Percentiles rank a stretch among this genome's conserved stretches.
Conservation (phyloP, 257 asterid genomes). For the Hygrophila difformis region DNA sequence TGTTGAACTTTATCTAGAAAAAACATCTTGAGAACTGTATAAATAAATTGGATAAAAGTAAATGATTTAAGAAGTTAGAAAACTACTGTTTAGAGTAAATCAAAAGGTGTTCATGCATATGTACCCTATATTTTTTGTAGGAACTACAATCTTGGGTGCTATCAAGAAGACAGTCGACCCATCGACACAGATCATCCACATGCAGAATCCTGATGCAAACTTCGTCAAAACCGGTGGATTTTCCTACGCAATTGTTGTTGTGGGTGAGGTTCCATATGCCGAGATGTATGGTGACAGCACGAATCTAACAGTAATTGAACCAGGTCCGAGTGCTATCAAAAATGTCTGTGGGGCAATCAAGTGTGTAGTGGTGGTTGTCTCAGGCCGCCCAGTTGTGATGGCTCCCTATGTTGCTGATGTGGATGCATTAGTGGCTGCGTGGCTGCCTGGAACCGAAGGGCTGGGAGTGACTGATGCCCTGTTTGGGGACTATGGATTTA, state of each 20-base stretch:
- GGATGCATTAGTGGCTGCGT: slow-evolving; percentile 76
- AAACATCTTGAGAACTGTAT: no score
- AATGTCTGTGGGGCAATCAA: slow-evolving; percentile 49
- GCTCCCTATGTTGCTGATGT: slow-evolving; percentile 43
- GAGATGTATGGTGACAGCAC: slow-evolving; percentile 62
- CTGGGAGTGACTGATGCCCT: slow-evolving; percentile 64
- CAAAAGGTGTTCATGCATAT: no score
- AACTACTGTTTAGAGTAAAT: no score
- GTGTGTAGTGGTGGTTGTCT: slow-evolving; percentile 59
- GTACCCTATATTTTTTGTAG: slow-evolving; percentile 21
- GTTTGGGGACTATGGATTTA: slow-evolving; percentile 37
- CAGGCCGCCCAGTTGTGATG: slow-evolving; percentile 76
- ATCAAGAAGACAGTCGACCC: slow-evolving; percentile 69
- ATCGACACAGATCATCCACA: slow-evolving; percentile 46
- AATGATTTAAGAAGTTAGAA: no score
- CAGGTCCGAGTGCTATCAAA: slow-evolving; percentile 47
- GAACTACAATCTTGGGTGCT: slow-evolving; percentile 68
- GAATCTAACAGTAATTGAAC: slow-evolving; percentile 45
- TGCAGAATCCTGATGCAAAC: slow-evolving; percentile 40
- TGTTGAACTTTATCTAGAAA: no score
- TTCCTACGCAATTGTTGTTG: slow-evolving; percentile 64
- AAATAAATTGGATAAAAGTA: no score
- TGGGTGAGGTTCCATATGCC: slow-evolving; percentile 68
- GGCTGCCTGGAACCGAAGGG: slow-evolving; percentile 90
- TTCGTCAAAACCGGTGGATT: slow-evolving; percentile 39